Percentiles rank a stretch among this genome's conserved stretches.
phyloP scores from a whole-genome alignment of 2,329 filamentous ascomycete genomes.

The Trichoderma sp. region DNA sequence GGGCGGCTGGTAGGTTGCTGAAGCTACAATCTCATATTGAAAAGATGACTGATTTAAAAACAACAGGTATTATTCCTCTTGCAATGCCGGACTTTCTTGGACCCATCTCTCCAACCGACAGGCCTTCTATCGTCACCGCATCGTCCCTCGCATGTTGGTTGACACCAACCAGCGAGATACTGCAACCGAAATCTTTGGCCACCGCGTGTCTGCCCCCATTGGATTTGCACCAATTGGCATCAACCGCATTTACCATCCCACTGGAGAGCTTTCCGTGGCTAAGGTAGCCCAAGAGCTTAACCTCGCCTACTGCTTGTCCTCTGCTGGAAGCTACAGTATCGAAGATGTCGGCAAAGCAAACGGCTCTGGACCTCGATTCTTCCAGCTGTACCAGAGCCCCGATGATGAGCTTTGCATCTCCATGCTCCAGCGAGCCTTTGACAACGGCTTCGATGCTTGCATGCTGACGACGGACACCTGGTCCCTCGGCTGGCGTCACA shows the following conservation, averaged over 20 bases:
- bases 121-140: slow-evolving; percentile 64
- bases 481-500: slow-evolving; percentile 67
- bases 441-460: slow-evolving; percentile 62
- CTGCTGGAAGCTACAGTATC: slow-evolving; percentile 62
- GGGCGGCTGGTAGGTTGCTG: not conserved
- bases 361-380: slow-evolving; percentile 64
- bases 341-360: slow-evolving; percentile 65
- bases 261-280: slow-evolving; percentile 65
- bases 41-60: not conserved
- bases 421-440: slow-evolving; percentile 63
- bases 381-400: slow-evolving; percentile 73
- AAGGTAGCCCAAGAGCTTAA: slow-evolving; percentile 58
- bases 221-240: slow-evolving; percentile 70
- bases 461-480: slow-evolving; percentile 75
- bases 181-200: slow-evolving; percentile 58
- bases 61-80: slow-evolving; percentile 53
- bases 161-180: slow-evolving; percentile 63
- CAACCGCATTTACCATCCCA: slow-evolving; percentile 65
- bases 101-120: slow-evolving; percentile 60
- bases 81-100: slow-evolving; percentile 56
- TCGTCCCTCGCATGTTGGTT: slow-evolving; percentile 62
- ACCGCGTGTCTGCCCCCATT: slow-evolving; percentile 46
- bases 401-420: slow-evolving; percentile 66
- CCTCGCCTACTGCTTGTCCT: slow-evolving; percentile 68
- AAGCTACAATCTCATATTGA: not conserved